Evolutionary conservation across 768 basidiomycete species (phyloP), one percentile per base, ranked within the genome.

Genomic region (Phanerodontia chrysosporium): DNA sequence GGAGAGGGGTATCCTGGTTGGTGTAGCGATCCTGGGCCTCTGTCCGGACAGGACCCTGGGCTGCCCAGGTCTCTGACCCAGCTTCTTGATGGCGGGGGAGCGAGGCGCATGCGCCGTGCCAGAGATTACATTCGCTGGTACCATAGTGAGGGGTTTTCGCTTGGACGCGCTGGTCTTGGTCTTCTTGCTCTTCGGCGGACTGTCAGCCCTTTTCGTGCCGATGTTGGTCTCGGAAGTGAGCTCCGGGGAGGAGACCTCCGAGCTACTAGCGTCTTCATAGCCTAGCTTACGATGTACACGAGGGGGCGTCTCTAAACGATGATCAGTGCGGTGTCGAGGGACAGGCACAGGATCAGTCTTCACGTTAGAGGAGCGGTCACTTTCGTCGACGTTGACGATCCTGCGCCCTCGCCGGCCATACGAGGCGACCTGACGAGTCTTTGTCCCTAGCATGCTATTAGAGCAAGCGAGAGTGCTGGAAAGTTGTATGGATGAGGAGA

Each of bases 91-190:
- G 18, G 21, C 14, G 29, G 21, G 1, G 29, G 16, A 30, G n/a
- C 29, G 49, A 32, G 10, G 5, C 14, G 9, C 28, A 4, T 39
- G 12, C 52, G 24, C 39, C 9, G 6, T 42, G 39, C 39, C 39
- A 2, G 56, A 35, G 1, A 74, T 71, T 1, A 71, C 63, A 55
- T 82, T 82, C 14, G 67, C 55, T 6, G 69, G 70, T 49, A 75
- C 68, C 24, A 71, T 65, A n/a, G 70, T 74, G 18, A 82, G 74
- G 8, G 81, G 81, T 21, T 66, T 70, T 25, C 80, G 78, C 25
- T 56, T 28, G 14, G 62, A 67, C 0, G 58, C 36, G 27, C 30
- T 46, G 18, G 3, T 45, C 49, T 12, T 58, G 49, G 9, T 55
- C 55, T 64, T 67, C 39, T 46, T 22, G 51, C 51, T 39, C 59